phyloP scores from a whole-genome alignment of 2,329 filamentous ascomycete species.

The Colletotrichum sp. region DNA sequence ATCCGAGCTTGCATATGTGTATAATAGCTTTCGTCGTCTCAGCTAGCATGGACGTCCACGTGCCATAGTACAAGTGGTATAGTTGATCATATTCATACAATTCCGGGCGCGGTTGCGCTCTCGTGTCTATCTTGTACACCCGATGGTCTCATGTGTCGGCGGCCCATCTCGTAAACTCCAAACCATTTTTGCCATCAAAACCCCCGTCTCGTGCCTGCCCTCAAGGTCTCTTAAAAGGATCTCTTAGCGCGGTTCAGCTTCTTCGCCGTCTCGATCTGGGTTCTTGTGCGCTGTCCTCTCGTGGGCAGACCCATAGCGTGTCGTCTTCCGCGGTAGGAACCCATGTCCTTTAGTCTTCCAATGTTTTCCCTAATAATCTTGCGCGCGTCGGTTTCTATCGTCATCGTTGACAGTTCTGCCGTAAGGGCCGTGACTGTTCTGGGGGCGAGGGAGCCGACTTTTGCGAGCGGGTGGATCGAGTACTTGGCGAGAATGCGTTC shows the following conservation, averaged over 20 bases:
- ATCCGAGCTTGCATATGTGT: background rate
- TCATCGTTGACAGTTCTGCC: slow-evolving; percentile 87
- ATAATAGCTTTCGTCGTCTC: background rate
- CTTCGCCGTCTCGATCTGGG: slow-evolving; percentile 66
- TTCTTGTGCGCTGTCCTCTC: slow-evolving; percentile 86
- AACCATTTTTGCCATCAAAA: background rate
- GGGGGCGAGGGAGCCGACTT: slow-evolving; percentile 75
- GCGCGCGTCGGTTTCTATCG: slow-evolving; percentile 87
- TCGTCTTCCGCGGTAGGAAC: slow-evolving; percentile 83
- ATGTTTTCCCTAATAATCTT: slow-evolving; percentile 86
- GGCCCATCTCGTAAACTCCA: background rate
- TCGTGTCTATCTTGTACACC: slow-evolving; percentile 29
- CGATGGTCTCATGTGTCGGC: background rate
- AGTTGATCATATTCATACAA: slow-evolving; percentile 20
- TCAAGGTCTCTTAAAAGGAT: slow-evolving; percentile 32
- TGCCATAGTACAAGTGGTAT: slow-evolving; percentile 8
- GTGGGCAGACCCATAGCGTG: slow-evolving; percentile 95
- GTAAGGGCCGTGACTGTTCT: slow-evolving; percentile 83
- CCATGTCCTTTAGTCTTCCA: slow-evolving; percentile 84
- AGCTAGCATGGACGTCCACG: background rate
- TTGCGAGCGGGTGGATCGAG: slow-evolving; percentile 84
- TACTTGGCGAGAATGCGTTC: slow-evolving; percentile 84
- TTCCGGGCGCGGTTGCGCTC: background rate
- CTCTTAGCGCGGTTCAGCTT: slow-evolving; percentile 66
- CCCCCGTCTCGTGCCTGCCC: background rate